Percentiles rank a stretch among this genome's conserved stretches.
These are phyloP conservation scores for Akanthomyces dipterigenus DNA, from an alignment of 2,329 filamentous ascomycete genomes.

Conservation along the genomic window DNA sequence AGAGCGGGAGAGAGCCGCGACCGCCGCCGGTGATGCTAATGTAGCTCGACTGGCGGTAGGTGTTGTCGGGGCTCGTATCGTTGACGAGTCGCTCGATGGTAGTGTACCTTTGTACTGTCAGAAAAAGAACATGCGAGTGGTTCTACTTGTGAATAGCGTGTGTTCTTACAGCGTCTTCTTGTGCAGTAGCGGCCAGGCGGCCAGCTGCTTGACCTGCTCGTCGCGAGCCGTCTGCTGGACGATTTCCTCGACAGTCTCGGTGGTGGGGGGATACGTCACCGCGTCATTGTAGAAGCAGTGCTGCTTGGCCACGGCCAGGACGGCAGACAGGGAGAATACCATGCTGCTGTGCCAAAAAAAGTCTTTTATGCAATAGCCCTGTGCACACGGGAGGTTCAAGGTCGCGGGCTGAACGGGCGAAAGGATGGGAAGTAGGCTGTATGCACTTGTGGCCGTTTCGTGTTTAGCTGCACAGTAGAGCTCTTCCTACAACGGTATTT, in stretches of 20 bases:
- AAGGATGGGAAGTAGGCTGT: neutral
- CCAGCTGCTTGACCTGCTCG: neutral
- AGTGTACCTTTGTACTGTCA: slow-evolving; percentile 23
- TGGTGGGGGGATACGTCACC: slow-evolving; percentile 24
- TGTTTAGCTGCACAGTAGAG: too few relatives aligned
- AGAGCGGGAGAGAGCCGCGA: slow-evolving; percentile 23
- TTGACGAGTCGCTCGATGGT: slow-evolving; percentile 27
- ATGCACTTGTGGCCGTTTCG: neutral
- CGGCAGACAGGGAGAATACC: slow-evolving; percentile 22
- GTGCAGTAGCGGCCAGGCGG: slow-evolving; percentile 15
- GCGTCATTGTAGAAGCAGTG: slow-evolving; percentile 29
- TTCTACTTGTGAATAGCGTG: neutral
- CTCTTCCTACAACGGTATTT: too few relatives aligned
- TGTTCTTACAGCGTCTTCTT: slow-evolving; percentile 20
- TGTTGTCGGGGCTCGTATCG: slow-evolving; percentile 28
- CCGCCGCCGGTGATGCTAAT: slow-evolving; percentile 36
- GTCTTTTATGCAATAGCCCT: too few relatives aligned
- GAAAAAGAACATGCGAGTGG: neutral
- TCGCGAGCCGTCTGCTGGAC: slow-evolving; percentile 8
- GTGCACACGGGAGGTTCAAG: neutral
- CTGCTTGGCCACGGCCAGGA: slow-evolving; percentile 26
- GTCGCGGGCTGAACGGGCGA: neutral
- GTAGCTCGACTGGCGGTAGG: slow-evolving; percentile 31
- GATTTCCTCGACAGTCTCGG: neutral
- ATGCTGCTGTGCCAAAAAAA: neutral